phyloP scores from a whole-genome alignment of 1,284 basidiomycete species.

The Puccinia novopanici region DNA sequence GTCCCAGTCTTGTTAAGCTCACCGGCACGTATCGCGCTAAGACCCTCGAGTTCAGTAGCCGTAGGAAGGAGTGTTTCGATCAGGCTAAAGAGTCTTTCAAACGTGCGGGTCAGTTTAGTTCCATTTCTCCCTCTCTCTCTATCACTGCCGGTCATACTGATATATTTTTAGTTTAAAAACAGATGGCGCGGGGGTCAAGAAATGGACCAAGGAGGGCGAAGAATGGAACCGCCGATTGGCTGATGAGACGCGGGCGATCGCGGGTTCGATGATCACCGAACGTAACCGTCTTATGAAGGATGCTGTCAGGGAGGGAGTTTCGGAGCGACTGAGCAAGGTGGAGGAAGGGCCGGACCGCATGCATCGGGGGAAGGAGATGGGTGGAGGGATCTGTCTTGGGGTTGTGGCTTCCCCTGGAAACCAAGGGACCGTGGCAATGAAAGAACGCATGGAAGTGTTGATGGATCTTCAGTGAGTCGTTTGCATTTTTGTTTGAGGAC shows the following conservation, averaged over 20 bases:
- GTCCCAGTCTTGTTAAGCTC: background rate
- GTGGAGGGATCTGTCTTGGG: constrained; percentile 31
- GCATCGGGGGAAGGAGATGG: constrained; percentile 37
- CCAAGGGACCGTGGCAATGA: background rate
- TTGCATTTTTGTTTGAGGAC: background rate
- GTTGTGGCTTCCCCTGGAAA: background rate
- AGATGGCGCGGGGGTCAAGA: constrained; percentile 19
- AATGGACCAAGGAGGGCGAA: constrained; percentile 12
- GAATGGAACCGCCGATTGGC: background rate
- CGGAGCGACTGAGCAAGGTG: background rate
- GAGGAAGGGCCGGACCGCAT: constrained; percentile 24
- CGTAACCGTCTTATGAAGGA: constrained; percentile 33
- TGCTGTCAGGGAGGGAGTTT: background rate
- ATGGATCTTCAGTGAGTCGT: constrained; percentile 34
- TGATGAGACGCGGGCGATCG: background rate
- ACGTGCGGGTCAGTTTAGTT: background rate
- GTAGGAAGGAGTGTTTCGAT: constrained; percentile 3
- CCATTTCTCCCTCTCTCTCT: background rate
- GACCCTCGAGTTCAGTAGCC: background rate
- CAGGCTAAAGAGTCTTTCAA: constrained; percentile 7
- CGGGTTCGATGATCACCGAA: background rate
- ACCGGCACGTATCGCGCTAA: background rate
- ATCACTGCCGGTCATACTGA: no score
- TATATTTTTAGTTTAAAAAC: background rate
- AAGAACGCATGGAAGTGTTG: constrained; percentile 40